Conservation (phyloP, 140 eudicot species). For the Stevia rebaudiana region DNA sequence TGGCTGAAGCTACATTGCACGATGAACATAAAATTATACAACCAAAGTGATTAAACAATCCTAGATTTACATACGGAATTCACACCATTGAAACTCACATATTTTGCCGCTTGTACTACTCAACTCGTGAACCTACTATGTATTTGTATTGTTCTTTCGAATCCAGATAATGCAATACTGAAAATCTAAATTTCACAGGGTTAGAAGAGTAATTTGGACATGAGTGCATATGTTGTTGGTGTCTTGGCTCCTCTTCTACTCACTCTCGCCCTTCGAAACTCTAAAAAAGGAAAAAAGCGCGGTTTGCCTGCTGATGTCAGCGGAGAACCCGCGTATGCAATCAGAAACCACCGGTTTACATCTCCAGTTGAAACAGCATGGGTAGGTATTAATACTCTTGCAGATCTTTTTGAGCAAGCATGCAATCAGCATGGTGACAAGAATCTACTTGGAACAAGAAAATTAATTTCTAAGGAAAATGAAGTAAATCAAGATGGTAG, state of each 20-base stretch:
- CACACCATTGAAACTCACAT: no score
- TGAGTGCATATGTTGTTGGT: slow-evolving; percentile 79
- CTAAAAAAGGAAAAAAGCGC: slow-evolving; percentile 47
- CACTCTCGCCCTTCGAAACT: slow-evolving; percentile 50
- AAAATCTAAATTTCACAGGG: no score
- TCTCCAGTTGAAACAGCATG: slow-evolving; percentile 75
- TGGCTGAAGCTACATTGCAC: background rate
- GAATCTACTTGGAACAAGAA: slow-evolving; percentile 75
- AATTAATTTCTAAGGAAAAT: slow-evolving; percentile 50
- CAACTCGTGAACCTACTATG: no score
- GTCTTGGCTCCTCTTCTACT: slow-evolving; percentile 64
- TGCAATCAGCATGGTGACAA: slow-evolving; percentile 58
- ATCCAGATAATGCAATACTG: no score
- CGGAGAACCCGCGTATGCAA: slow-evolving; percentile 68
- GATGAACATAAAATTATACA: no score
- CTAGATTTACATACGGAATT: no score
- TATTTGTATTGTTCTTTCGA: no score
- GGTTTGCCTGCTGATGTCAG: slow-evolving; percentile 71
- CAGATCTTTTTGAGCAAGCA: slow-evolving; percentile 80
- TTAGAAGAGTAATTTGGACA: slow-evolving; percentile 14
- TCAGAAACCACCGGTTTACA: slow-evolving; percentile 72
- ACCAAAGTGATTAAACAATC: no score
- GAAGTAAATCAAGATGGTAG: slow-evolving; percentile 60
- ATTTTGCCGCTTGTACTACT: no score
- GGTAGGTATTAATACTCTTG: slow-evolving; percentile 81